Evolutionary conservation across 140 eudicot species (phyloP).

Genomic region (Erigeron philadelphicus): DNA sequence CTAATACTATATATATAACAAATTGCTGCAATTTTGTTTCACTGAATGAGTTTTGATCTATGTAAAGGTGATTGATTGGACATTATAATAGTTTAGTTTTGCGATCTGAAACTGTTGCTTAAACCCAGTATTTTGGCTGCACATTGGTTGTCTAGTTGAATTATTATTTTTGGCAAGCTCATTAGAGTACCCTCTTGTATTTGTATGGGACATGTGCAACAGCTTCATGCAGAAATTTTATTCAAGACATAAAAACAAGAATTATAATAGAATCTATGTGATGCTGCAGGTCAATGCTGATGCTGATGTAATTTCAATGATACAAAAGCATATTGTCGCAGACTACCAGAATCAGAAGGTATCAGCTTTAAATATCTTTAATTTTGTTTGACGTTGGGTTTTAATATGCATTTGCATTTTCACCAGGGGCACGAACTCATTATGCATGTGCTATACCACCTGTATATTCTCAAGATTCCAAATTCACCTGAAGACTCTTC

Average conservation of each 20-base stretch:
- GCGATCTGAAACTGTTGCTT: slow-evolving; percentile 7
- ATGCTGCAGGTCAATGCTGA: slow-evolving; percentile 62
- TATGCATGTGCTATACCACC: slow-evolving; percentile 76
- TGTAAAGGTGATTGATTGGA: slow-evolving; percentile 1
- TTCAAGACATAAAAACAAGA: slow-evolving; percentile 8
- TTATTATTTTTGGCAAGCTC: neutral
- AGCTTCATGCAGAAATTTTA: slow-evolving; percentile 6
- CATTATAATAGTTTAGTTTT: slow-evolving; percentile 9
- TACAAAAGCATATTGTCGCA: slow-evolving; percentile 56
- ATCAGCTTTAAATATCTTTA: slow-evolving; percentile 19
- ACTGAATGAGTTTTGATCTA: neutral
- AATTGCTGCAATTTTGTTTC: neutral
- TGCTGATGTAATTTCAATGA: slow-evolving; percentile 52
- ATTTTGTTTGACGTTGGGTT: neutral
- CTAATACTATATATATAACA: neutral
- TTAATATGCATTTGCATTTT: slow-evolving; percentile 17
- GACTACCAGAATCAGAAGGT: slow-evolving; percentile 87
- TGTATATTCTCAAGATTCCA: slow-evolving; percentile 51
- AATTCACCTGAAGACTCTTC: slow-evolving; percentile 46
- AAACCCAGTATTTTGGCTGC: neutral
- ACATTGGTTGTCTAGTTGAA: slow-evolving; percentile 8
- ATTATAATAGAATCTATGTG: slow-evolving; percentile 8
- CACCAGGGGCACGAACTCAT: slow-evolving; percentile 93
- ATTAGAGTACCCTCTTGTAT: neutral
- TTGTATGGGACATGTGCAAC: neutral